Conservation (phyloP, 768 basidiomycete genomes). For the Tricholoma sp. region DNA sequence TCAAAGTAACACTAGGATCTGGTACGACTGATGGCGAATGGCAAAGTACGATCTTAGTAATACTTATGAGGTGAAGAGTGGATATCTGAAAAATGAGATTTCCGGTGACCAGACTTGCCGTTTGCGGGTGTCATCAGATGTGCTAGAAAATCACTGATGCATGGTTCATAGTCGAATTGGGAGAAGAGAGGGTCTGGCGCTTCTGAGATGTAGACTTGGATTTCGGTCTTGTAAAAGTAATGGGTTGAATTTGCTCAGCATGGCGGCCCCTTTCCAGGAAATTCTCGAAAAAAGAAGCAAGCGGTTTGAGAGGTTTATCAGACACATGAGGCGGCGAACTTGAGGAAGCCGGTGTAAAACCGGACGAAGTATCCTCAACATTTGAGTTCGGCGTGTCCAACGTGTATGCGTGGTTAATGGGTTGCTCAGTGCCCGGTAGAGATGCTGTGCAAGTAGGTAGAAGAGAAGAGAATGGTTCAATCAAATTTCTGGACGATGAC, state of each 20-base stretch:
- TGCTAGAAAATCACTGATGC: background rate
- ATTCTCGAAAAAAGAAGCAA: conserved; percentile 29
- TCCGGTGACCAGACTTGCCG: background rate
- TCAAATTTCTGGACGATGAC: background rate
- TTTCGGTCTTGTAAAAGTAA: background rate
- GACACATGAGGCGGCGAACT: background rate
- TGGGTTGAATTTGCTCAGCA: conserved; percentile 11
- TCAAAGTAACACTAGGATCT: background rate
- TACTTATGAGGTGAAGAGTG: background rate
- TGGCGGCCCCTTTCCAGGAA: conserved; percentile 32
- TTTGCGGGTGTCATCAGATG: background rate
- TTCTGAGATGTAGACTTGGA: background rate
- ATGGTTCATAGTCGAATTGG: background rate
- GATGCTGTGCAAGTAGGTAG: background rate
- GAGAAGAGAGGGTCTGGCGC: background rate
- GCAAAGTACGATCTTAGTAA: background rate
- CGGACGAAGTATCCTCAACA: background rate
- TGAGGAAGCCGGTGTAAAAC: background rate
- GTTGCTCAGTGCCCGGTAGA: background rate
- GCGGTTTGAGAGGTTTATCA: conserved; percentile 24
- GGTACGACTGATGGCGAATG: background rate
- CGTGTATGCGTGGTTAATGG: background rate
- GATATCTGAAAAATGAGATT: background rate
- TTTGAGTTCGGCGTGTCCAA: background rate
- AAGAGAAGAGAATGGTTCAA: background rate